Evolutionary conservation across 202 grass and related monocot genomes (phyloP).

Genomic region (Carex arenaria): DNA sequence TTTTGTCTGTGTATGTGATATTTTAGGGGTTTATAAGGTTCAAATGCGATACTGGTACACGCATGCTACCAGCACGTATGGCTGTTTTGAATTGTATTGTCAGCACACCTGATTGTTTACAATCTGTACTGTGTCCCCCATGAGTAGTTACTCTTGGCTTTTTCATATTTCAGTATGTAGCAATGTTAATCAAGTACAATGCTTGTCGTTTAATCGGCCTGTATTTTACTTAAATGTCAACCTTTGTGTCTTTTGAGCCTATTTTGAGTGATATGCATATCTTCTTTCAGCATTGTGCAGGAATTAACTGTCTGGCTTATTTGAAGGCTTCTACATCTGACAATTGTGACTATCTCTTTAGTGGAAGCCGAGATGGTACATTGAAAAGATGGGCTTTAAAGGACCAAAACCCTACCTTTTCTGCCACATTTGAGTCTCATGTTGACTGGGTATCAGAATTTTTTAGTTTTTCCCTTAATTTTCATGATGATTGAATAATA

Average conservation of each 20-base stretch:
- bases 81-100: not conserved
- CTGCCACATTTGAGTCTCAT: conserved; percentile 94
- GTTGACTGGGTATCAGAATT: conserved; percentile 81
- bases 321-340: conserved; percentile 53
- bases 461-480: conserved; percentile 7
- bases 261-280: conserved; percentile 26
- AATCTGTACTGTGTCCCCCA: not conserved
- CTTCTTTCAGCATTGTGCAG: conserved; percentile 81
- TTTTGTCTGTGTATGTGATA: not conserved
- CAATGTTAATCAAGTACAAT: not conserved
- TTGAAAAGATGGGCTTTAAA: conserved; percentile 89
- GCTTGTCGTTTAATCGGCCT: not conserved
- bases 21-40: not conserved
- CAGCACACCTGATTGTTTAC: not conserved
- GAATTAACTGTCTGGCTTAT: conserved; percentile 88
- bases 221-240: not conserved
- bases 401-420: conserved; percentile 54
- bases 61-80: not conserved
- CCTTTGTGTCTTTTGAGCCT: conserved; percentile 7
- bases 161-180: not conserved
- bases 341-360: conserved; percentile 83
- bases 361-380: conserved; percentile 87
- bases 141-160: not conserved
- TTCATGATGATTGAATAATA: not conserved
- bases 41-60: not conserved